phyloP scores from a whole-genome alignment of 306 rosid species.

The Casuarina cunninghamiana region DNA sequence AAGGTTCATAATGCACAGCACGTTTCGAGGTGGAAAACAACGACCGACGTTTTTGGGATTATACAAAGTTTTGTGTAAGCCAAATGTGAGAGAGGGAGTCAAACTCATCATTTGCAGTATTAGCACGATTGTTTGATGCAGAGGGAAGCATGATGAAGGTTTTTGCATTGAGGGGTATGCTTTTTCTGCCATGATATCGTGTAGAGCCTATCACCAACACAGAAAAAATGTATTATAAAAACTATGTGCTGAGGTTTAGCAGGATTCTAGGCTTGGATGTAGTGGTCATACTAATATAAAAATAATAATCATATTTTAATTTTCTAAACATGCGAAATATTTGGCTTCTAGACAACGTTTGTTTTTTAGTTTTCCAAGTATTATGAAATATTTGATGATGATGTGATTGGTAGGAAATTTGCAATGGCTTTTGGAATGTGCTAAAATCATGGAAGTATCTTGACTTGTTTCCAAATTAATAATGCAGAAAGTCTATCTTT shows the following conservation, averaged over 20 bases:
- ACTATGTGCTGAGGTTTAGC: background rate
- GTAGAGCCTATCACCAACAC: background rate
- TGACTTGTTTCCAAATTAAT: no score
- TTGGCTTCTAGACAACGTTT: no score
- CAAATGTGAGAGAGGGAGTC: no score
- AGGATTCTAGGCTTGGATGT: background rate
- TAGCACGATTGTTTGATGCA: conserved; percentile 21
- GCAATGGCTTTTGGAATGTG: no score
- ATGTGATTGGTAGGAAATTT: no score
- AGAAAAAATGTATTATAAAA: background rate
- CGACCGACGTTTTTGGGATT: background rate
- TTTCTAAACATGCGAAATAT: no score
- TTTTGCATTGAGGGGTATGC: no score
- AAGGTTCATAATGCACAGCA: background rate
- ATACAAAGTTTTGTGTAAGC: background rate
- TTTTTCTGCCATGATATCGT: background rate
- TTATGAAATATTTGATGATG: no score
- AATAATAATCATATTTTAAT: background rate
- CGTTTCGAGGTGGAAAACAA: background rate
- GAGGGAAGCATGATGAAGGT: conserved; percentile 9
- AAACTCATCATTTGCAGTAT: background rate
- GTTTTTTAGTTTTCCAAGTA: no score
- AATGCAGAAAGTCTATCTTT: no score
- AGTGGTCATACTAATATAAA: background rate
- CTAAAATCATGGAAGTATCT: no score